Percentiles rank a stretch among this genome's conserved stretches.
Conservation (phyloP, 1,284 basidiomycete species). For the Golubevia pallescens region DNA sequence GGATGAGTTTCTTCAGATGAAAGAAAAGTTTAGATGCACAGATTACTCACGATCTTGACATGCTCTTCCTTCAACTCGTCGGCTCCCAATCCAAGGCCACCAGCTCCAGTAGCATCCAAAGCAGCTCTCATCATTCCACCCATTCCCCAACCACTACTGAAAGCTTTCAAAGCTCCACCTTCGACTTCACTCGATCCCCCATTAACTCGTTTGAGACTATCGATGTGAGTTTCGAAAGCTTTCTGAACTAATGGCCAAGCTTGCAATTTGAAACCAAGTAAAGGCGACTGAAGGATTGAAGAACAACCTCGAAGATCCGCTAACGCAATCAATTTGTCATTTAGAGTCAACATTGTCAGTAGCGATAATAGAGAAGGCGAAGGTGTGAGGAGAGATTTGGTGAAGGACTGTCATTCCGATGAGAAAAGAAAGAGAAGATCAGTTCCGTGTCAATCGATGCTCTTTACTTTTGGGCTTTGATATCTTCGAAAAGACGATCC, state of each 20-base stretch:
- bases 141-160: neutral
- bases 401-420: slow-evolving; percentile 18
- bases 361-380: slow-evolving; percentile 26
- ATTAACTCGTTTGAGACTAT: slow-evolving; percentile 15
- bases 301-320: slow-evolving; percentile 20
- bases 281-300: slow-evolving; percentile 23
- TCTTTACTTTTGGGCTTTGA: too few species aligned
- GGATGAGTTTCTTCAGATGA: neutral
- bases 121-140: slow-evolving; percentile 1
- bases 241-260: slow-evolving; percentile 41
- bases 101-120: slow-evolving; percentile 3
- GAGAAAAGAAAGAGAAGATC: neutral
- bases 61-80: slow-evolving; percentile 9
- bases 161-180: neutral
- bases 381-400: slow-evolving; percentile 21
- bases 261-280: slow-evolving; percentile 44
- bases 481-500: neutral
- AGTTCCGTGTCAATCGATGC: too few species aligned
- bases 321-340: slow-evolving; percentile 23
- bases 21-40: too few species aligned
- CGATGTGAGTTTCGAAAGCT: slow-evolving; percentile 37
- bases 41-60: slow-evolving; percentile 7
- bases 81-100: neutral
- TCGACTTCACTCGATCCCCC: slow-evolving; percentile 2
- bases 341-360: slow-evolving; percentile 30